Evolutionary conservation across 306 rosid genomes (phyloP).

Genomic region (Trifolium subterraneum): DNA sequence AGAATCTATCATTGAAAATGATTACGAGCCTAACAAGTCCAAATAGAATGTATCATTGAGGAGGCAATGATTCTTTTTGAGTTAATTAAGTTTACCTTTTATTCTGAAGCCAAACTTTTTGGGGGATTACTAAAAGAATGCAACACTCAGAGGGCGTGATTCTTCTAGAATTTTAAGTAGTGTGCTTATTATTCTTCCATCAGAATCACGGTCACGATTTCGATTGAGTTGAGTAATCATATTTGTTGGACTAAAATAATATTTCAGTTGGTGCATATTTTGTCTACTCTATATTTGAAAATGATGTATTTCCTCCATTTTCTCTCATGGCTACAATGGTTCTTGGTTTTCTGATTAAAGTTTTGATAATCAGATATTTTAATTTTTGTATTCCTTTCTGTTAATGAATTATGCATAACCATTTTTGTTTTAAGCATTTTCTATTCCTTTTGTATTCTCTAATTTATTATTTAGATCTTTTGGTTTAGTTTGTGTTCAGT

Average conservation of each 20-base stretch:
- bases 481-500: constrained; percentile 1
- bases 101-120: background rate
- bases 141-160: background rate
- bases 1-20: no score
- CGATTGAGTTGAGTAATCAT: background rate
- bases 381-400: background rate
- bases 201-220: background rate
- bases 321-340: constrained; percentile 3
- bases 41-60: constrained; percentile 1
- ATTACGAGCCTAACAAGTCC: background rate
- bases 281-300: background rate
- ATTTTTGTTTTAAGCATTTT: background rate
- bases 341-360: constrained; percentile 8
- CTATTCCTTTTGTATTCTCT: background rate
- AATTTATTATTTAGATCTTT: constrained; percentile 16
- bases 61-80: background rate
- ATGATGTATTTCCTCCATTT: constrained; percentile 5
- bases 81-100: background rate
- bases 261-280: background rate
- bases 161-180: constrained; percentile 12
- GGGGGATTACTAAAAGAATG: constrained; percentile 1
- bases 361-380: background rate
- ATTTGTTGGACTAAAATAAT: background rate
- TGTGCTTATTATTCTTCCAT: constrained; percentile 13
- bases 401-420: background rate